Conservation (phyloP, 768 basidiomycete species). For the Mycena chlorophos region DNA sequence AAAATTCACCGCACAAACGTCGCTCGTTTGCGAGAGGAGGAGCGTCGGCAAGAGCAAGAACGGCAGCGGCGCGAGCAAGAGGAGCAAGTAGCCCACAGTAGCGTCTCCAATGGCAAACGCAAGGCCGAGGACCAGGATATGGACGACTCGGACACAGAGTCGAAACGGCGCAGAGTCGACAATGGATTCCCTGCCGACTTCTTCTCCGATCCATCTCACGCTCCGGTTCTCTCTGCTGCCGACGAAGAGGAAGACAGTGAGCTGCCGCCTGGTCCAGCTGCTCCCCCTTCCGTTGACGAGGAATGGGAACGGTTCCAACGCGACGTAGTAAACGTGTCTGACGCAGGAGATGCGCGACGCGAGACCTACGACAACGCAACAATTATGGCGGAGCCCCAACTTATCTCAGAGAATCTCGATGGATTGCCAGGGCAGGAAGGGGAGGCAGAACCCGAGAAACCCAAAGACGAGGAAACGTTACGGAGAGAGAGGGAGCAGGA, state of each 20-base stretch:
- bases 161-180: slow-evolving; percentile 30
- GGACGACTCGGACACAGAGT: slow-evolving; percentile 34
- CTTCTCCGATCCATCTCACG: slow-evolving; percentile 75
- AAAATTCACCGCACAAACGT: slow-evolving; percentile 75
- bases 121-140: slow-evolving; percentile 35
- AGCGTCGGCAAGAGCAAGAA: slow-evolving; percentile 41
- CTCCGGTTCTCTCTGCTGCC: slow-evolving; percentile 36
- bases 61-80: slow-evolving; percentile 35
- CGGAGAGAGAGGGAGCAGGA: slow-evolving; percentile 61
- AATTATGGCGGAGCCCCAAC: slow-evolving; percentile 64
- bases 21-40: slow-evolving; percentile 57
- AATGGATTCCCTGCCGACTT: slow-evolving; percentile 64
- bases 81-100: slow-evolving; percentile 26
- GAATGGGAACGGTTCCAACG: slow-evolving; percentile 78
- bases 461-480: slow-evolving; percentile 44
- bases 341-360: slow-evolving; percentile 34
- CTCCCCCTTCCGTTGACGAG: slow-evolving; percentile 49
- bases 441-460: slow-evolving; percentile 28
- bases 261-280: too few relatives aligned
- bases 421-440: slow-evolving; percentile 47
- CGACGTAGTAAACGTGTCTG: slow-evolving; percentile 51
- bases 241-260: slow-evolving; percentile 45
- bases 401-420: slow-evolving; percentile 45
- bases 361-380: slow-evolving; percentile 72
- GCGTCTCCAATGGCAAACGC: slow-evolving; percentile 37